A percentile compares a stretch with the other conserved stretches of the same genome.
phyloP scores from a whole-genome alignment of 2,329 filamentous ascomycete species.

The Scedosporium minutisporum region DNA sequence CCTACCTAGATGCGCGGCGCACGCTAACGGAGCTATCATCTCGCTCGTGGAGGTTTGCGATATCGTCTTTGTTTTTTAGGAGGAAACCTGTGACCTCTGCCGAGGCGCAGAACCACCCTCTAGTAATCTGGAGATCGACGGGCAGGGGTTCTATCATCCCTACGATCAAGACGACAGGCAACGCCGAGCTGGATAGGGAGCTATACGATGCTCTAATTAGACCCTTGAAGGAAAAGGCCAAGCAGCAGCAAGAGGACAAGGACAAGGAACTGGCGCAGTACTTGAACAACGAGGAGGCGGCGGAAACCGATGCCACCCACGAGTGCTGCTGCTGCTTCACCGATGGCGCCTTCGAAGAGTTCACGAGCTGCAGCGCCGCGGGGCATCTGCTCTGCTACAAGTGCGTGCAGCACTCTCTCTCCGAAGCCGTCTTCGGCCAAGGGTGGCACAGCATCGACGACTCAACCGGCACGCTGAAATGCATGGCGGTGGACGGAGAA shows the following conservation, averaged over 20 bases:
- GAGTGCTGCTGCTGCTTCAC: slow-evolving; percentile 76
- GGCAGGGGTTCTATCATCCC: slow-evolving; percentile 49
- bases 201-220: slow-evolving; percentile 47
- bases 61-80: slow-evolving; percentile 57
- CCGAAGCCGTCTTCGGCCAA: slow-evolving; percentile 87
- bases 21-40: slow-evolving; percentile 60
- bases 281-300: slow-evolving; percentile 50
- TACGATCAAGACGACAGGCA: slow-evolving; percentile 56
- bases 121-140: slow-evolving; percentile 51
- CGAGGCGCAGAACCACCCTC: slow-evolving; percentile 49
- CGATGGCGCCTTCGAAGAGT: slow-evolving; percentile 60
- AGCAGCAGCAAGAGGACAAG: slow-evolving; percentile 33
- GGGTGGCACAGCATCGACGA: slow-evolving; percentile 75
- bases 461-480: slow-evolving; percentile 64
- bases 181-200: slow-evolving; percentile 53
- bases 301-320: slow-evolving; percentile 43
- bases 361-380: slow-evolving; percentile 58
- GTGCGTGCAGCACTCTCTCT: slow-evolving; percentile 73
- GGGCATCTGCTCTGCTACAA: slow-evolving; percentile 70
- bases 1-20: slow-evolving; percentile 61
- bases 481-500: slow-evolving; percentile 63
- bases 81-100: slow-evolving; percentile 46
- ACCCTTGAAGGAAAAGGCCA: slow-evolving; percentile 38
- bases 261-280: slow-evolving; percentile 43
- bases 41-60: slow-evolving; percentile 68